phyloP scores from a whole-genome alignment of 805 yeast species.

The Kuraishia borneana region DNA sequence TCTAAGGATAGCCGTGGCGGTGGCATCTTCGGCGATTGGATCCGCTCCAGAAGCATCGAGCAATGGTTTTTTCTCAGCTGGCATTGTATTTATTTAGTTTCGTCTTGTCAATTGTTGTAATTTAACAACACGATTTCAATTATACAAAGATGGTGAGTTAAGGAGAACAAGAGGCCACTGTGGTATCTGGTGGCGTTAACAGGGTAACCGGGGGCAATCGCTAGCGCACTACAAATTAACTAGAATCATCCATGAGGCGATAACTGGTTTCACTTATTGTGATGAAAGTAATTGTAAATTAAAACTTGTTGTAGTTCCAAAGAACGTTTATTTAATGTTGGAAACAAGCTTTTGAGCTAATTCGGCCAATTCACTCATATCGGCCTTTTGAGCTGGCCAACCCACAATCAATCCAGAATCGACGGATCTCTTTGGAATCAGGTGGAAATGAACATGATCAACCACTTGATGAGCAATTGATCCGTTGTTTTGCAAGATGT shows the following conservation, averaged over 20 bases:
- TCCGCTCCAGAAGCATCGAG: conserved; percentile 26
- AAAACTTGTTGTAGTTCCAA: neutral
- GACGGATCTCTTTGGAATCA: conserved; percentile 76
- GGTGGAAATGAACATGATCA: conserved; percentile 93
- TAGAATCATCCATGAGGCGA: too few species aligned
- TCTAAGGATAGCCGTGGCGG: conserved; percentile 96
- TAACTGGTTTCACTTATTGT: too few species aligned
- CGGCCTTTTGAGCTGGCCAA: conserved; percentile 87
- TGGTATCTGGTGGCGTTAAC: neutral
- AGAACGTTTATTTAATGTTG: conserved; percentile 14
- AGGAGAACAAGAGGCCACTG: neutral
- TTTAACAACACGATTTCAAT: neutral
- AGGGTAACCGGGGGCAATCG: too few species aligned
- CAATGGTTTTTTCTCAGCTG: conserved; percentile 21
- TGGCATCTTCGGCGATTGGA: conserved; percentile 25
- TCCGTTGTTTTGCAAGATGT: conserved; percentile 87
- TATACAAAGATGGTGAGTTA: neutral
- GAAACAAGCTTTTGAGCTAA: conserved; percentile 49
- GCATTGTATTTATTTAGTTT: conserved; percentile 10
- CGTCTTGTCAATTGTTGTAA: neutral
- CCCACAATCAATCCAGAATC: conserved; percentile 76
- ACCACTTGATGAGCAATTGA: conserved; percentile 92
- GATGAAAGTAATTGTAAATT: neutral
- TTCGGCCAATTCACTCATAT: conserved; percentile 59
- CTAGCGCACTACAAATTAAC: too few species aligned